Evolutionary conservation across 108 stramenopile species (phyloP), one percentile per base, ranked within the genome.

Genomic region (Parietichytrium sp.): DNA sequence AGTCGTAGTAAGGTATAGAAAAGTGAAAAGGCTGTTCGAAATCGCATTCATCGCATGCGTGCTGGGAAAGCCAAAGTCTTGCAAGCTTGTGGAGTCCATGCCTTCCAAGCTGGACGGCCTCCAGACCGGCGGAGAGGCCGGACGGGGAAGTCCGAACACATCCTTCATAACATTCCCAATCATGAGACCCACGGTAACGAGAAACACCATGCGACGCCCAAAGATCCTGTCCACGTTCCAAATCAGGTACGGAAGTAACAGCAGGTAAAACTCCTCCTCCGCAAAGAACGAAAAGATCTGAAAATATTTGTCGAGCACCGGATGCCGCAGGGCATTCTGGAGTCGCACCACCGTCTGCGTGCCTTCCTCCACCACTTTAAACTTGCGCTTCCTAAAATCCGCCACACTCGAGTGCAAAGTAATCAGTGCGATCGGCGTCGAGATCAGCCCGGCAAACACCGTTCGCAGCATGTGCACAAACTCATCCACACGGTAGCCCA

Each of bases 261-360:
- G 61, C 10, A 72, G 61, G 61, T 72, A 72, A 42, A 72, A 72
- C 33, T 72, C 61, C 33, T 72, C 61, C 61, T 72, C 61, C 6
- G 61, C 61, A 42, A 33, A 72, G 33, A 72, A 72, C 20, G 61
- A 72, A 38, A 72, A 72, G 38, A 72, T 42, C 42, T 72, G 61
- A 27, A 72, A 72, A 42, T 72, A 72, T 0, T 45, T 27, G 61
- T 72, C 61, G 42, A 72, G 61, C 20, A 38, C 38, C 0, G 23
- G 33, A 42, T 42, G 45, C 3, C 61, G 61, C 3, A 72, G 42
- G 61, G n/a, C 23, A 6, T 38, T 10, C 33, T 72, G 61, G 8
- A 72, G 10, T 1, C 38, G 10, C 6, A 72, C 38, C 10, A 72
- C 61, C 6, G 61, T 72, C 61, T 27, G 33, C 15, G 61, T 72